A percentile compares a stretch with the other conserved stretches of the same genome.
These are phyloP conservation scores for Calonectria henricotiae DNA, from an alignment of 2,329 filamentous ascomycete genomes.

Conservation along the genomic window DNA sequence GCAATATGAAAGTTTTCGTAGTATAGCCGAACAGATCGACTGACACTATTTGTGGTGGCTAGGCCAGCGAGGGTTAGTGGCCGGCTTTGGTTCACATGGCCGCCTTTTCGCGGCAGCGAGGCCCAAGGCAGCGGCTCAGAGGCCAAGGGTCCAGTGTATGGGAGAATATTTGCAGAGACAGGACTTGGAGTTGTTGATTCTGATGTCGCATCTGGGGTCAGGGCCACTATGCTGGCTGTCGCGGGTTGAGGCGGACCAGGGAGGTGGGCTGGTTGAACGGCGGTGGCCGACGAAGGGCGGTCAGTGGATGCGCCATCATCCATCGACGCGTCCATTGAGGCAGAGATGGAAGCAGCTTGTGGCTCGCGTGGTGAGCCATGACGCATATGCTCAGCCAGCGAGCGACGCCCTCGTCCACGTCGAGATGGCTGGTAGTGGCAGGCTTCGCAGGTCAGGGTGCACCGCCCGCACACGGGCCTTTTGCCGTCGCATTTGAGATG, in stretches of 20 bases:
- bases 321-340: conserved; percentile 1
- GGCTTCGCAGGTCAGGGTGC: conserved; percentile 29
- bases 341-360: neutral
- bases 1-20: conserved; percentile 49
- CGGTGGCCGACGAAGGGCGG: neutral
- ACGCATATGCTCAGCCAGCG: neutral
- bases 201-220: conserved; percentile 6
- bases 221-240: neutral
- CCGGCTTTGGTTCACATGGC: neutral
- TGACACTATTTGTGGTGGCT: neutral
- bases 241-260: neutral
- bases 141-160: neutral
- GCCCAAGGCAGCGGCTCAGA: conserved; percentile 4
- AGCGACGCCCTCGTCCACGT: conserved; percentile 9
- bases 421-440: conserved; percentile 11
- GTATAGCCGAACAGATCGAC: conserved; percentile 31
- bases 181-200: conserved; percentile 1
- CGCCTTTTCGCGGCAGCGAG: neutral
- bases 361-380: neutral
- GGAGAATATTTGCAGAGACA: neutral
- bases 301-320: neutral
- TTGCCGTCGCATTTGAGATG: conserved; percentile 48
- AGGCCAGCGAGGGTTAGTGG: neutral
- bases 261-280: neutral
- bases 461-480: conserved; percentile 45